Percentiles rank a stretch among this genome's conserved stretches.
phyloP scores from a whole-genome alignment of 2,329 filamentous ascomycete genomes.

The Colletotrichum sp. region DNA sequence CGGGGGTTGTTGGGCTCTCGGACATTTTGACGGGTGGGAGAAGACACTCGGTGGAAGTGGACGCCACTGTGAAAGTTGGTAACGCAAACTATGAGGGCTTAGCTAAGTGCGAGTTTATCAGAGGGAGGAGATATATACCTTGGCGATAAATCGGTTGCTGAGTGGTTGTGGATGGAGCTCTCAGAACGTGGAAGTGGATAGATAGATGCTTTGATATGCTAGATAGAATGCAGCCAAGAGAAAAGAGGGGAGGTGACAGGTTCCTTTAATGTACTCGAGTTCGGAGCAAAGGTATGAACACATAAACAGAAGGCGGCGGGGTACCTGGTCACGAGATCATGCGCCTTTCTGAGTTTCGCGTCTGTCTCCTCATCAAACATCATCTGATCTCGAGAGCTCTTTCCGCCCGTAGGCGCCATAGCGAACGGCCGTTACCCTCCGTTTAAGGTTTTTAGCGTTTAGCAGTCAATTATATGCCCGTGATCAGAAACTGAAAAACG shows the following conservation, averaged over 20 bases:
- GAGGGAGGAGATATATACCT: not conserved
- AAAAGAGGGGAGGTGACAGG: not conserved
- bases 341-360: slow-evolving; percentile 6
- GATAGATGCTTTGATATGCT: not conserved
- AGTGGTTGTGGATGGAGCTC: not conserved
- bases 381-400: slow-evolving; percentile 6
- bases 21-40: not conserved
- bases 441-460: slow-evolving; percentile 2
- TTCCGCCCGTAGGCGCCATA: slow-evolving; percentile 1
- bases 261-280: not conserved
- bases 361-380: slow-evolving; percentile 20
- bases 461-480: not conserved
- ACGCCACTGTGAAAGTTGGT: not conserved
- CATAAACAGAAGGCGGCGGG: slow-evolving; percentile 1
- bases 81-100: not conserved
- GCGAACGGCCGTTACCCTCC: not conserved
- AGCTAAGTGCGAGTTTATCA: not conserved
- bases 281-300: not conserved
- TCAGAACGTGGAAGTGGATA: not conserved
- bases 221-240: not conserved
- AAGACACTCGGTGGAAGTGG: not conserved
- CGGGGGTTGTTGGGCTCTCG: slow-evolving; percentile 4
- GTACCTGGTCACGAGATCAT: slow-evolving; percentile 5
- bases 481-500: slow-evolving; percentile 8
- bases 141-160: not conserved